These are phyloP conservation scores for Verticillium zaregamsianum DNA, from an alignment of 2,329 filamentous ascomycete genomes.

Conservation along the genomic window DNA sequence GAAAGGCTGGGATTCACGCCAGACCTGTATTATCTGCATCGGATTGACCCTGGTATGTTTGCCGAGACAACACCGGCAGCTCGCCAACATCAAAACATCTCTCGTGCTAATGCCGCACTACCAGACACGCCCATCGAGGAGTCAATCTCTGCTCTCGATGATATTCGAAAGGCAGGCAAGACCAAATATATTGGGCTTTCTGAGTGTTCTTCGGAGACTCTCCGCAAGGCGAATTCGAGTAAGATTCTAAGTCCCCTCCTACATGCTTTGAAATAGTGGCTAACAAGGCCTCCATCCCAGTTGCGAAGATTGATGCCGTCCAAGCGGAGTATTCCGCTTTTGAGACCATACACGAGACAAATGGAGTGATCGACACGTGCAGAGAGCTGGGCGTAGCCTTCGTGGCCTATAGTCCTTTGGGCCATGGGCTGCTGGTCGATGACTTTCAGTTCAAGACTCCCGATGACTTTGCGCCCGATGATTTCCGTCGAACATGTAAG, in stretches of 20 bases:
- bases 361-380: not conserved
- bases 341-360: conserved; percentile 37
- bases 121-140: not conserved
- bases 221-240: not conserved
- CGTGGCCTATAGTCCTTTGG: conserved; percentile 47
- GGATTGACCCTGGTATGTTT: conserved; percentile 35
- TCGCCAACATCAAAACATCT: too few relatives aligned
- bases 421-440: conserved; percentile 45
- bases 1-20: conserved; percentile 40
- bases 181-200: not conserved
- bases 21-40: conserved; percentile 37
- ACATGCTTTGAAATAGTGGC: too few relatives aligned
- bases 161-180: not conserved
- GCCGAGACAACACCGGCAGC: too few relatives aligned
- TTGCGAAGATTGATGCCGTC: conserved; percentile 32
- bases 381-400: conserved; percentile 29
- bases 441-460: conserved; percentile 25
- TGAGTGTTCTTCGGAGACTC: not conserved
- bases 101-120: too few relatives aligned
- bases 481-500: conserved; percentile 32
- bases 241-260: not conserved
- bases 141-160: not conserved
- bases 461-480: conserved; percentile 37
- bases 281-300: conserved; percentile 12
- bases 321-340: not conserved